Conservation (phyloP, 2,329 filamentous ascomycete species). For the Gyromitra esculenta region DNA sequence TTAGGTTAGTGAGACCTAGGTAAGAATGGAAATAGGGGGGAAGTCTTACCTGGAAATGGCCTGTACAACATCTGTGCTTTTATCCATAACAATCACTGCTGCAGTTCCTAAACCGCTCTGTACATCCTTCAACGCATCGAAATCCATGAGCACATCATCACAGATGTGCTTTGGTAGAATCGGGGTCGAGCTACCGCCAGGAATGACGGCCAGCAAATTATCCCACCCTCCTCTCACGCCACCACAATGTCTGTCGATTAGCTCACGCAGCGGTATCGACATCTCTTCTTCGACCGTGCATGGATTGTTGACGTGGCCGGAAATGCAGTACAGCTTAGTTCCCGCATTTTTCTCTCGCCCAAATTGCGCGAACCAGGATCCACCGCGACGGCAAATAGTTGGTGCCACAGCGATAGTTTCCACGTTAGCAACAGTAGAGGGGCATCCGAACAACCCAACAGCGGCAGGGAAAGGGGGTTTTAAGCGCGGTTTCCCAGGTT, state of each 20-base stretch:
- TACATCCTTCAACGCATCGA: conserved; percentile 96
- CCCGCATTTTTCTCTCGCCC: conserved; percentile 95
- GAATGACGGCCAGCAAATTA: conserved; percentile 93
- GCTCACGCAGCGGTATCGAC: conserved; percentile 93
- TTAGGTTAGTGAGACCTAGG: not conserved
- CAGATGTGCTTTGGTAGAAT: conserved; percentile 90
- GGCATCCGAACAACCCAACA: conserved; percentile 97
- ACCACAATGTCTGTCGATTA: conserved; percentile 98
- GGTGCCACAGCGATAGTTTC: conserved; percentile 96
- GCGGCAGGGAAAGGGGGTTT: conserved; percentile 99
- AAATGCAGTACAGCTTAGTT: conserved; percentile 98
- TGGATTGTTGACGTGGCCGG: conserved; percentile 98
- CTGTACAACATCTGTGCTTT: conserved; percentile 93
- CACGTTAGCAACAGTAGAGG: conserved; percentile 96
- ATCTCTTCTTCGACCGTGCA: conserved; percentile 99
- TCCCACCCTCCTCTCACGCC: conserved; percentile 98
- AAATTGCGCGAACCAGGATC: conserved; percentile 90
- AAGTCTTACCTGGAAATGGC: conserved; percentile 72
- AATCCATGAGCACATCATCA: conserved; percentile 98
- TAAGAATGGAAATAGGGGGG: not conserved
- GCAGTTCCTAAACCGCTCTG: conserved; percentile 97
- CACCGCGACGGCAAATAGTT: conserved; percentile 92
- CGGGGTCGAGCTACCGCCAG: conserved; percentile 94
- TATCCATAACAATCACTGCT: conserved; percentile 99
- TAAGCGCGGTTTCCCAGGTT: conserved; percentile 96